These are phyloP conservation scores for Ogataea pignaliae DNA, from an alignment of 805 yeast species.

Conservation along the genomic window DNA sequence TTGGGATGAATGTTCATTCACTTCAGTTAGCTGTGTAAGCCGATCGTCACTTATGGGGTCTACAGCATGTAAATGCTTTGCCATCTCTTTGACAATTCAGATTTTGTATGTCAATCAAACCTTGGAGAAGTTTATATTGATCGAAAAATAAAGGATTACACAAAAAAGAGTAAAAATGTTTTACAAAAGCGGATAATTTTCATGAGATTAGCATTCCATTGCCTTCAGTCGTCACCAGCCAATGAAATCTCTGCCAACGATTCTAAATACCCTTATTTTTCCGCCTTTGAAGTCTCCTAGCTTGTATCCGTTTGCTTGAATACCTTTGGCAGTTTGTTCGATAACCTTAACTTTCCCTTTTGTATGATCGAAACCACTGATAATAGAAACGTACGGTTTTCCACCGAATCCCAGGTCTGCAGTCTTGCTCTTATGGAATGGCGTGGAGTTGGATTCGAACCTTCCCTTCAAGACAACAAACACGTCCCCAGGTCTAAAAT, in stretches of 20 bases:
- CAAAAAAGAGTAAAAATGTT: no score
- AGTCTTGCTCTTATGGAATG: conserved; percentile 24
- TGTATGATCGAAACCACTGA: conserved; percentile 67
- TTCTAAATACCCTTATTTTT: conserved; percentile 72
- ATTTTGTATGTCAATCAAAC: no score
- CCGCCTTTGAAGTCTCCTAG: conserved; percentile 76
- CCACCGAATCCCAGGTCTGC: conserved; percentile 54
- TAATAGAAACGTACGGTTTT: conserved; percentile 52
- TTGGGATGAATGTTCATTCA: not conserved
- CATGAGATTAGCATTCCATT: no score
- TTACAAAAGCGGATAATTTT: no score
- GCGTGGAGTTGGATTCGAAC: conserved; percentile 57
- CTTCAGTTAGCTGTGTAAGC: no score
- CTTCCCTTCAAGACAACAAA: conserved; percentile 70
- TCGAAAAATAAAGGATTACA: not conserved
- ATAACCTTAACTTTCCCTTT: conserved; percentile 70
- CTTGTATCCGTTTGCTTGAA: conserved; percentile 59
- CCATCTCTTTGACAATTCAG: no score
- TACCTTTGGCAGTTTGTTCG: conserved; percentile 50
- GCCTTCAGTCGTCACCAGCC: conserved; percentile 49
- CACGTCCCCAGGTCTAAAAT: conserved; percentile 79
- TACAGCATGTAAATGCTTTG: no score
- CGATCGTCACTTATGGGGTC: no score
- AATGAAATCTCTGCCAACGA: conserved; percentile 65
- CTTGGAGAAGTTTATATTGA: no score